A percentile compares a stretch with the other conserved stretches of the same genome.
These are phyloP conservation scores for Acacia crassicarpa DNA, from an alignment of 306 rosid species.

Conservation along the genomic window DNA sequence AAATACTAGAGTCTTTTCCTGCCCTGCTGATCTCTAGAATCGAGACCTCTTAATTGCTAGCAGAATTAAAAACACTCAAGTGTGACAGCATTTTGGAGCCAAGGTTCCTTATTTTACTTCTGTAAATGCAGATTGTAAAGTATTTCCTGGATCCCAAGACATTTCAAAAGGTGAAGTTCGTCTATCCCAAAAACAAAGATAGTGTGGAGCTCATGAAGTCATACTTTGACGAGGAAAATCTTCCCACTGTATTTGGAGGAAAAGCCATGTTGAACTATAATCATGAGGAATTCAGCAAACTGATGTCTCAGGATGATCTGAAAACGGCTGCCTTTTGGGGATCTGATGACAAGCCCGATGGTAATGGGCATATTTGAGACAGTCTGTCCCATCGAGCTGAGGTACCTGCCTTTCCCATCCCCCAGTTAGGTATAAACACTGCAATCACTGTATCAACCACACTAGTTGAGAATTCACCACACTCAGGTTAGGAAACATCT, in stretches of 20 bases:
- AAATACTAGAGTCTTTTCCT: background rate
- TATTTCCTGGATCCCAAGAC: slow-evolving; percentile 85
- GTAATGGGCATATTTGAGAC: slow-evolving; percentile 45
- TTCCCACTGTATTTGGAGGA: slow-evolving; percentile 79
- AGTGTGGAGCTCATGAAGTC: slow-evolving; percentile 87
- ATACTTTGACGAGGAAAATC: slow-evolving; percentile 81
- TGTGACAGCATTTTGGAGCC: background rate
- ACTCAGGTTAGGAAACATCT: background rate
- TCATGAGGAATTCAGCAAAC: slow-evolving; percentile 68
- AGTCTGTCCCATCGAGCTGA: slow-evolving; percentile 18
- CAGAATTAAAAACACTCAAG: background rate
- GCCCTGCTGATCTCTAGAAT: background rate
- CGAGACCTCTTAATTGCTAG: background rate
- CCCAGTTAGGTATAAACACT: slow-evolving; percentile 10
- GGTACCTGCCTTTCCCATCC: slow-evolving; percentile 7
- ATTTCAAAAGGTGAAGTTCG: slow-evolving; percentile 85
- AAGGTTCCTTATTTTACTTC: slow-evolving; percentile 11
- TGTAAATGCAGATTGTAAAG: slow-evolving; percentile 68
- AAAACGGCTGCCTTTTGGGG: slow-evolving; percentile 70
- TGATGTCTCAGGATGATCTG: slow-evolving; percentile 76
- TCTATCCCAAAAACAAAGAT: slow-evolving; percentile 72
- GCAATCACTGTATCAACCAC: slow-evolving; percentile 13
- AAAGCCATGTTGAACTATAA: slow-evolving; percentile 64
- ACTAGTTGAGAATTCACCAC: background rate
- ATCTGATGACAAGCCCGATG: slow-evolving; percentile 38